Conservation (phyloP, 2,329 filamentous ascomycete species). For the Fusarium sp. region DNA sequence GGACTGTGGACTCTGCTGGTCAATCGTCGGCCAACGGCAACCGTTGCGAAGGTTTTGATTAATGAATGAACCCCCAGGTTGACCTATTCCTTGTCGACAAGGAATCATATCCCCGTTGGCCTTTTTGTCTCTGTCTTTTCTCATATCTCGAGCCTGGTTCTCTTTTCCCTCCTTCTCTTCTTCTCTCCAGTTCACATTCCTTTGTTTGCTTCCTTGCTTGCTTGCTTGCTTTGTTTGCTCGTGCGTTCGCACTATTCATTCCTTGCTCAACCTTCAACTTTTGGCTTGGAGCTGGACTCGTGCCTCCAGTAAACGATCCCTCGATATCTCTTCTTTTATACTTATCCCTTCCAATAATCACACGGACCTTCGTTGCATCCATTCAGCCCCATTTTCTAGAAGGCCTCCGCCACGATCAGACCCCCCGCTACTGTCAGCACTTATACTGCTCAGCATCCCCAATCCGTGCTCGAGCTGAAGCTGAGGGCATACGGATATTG, state of each 20-base stretch:
- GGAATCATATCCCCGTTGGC: conserved; percentile 27
- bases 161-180: background rate
- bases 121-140: conserved; percentile 16
- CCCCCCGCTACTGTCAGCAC: conserved; percentile 35
- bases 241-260: conserved; percentile 14
- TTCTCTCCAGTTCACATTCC: conserved; percentile 7
- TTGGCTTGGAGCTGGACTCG: conserved; percentile 40
- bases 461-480: conserved; percentile 7
- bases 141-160: conserved; percentile 6
- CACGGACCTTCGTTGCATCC: conserved; percentile 8
- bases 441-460: conserved; percentile 19
- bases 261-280: conserved; percentile 7
- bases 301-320: conserved; percentile 23
- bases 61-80: conserved; percentile 28
- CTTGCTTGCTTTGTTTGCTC: background rate
- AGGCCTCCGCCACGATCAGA: conserved; percentile 21
- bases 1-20: background rate
- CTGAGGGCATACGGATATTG: conserved; percentile 11
- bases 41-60: conserved; percentile 21
- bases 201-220: background rate
- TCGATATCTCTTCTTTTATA: conserved; percentile 17
- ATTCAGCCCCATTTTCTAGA: conserved; percentile 20
- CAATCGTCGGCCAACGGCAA: background rate
- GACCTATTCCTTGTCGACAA: conserved; percentile 27
- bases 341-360: conserved; percentile 7